Percentiles rank a stretch among this genome's conserved stretches.
Conservation (phyloP, 176 grass and related monocot genomes). For the Paspalum vaginatum region DNA sequence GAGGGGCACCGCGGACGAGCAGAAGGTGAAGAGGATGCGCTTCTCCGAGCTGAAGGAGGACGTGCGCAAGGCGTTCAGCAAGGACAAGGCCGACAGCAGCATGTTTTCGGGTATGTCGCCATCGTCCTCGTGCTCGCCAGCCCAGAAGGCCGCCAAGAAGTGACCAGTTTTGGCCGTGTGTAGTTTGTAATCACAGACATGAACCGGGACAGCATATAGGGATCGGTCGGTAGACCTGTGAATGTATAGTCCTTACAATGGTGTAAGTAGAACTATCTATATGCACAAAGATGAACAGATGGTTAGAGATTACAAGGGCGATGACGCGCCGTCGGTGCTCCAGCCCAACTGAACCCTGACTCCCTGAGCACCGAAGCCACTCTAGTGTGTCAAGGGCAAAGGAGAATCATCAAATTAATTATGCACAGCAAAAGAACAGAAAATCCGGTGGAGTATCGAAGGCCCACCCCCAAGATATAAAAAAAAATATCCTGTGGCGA, state of each 20-base stretch:
- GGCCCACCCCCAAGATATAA: too few relatives aligned
- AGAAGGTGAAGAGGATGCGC: slow-evolving; percentile 71
- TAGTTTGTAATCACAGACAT: background rate
- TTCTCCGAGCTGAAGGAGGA: slow-evolving; percentile 81
- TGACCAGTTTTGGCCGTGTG: slow-evolving; percentile 34
- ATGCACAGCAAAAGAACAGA: too few relatives aligned
- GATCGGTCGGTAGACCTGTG: background rate
- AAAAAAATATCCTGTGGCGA: too few relatives aligned
- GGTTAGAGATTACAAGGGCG: too few relatives aligned
- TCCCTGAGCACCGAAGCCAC: too few relatives aligned
- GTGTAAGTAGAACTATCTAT: slow-evolving; percentile 37
- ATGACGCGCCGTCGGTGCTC: too few relatives aligned
- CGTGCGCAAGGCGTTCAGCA: slow-evolving; percentile 80
- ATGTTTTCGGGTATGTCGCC: slow-evolving; percentile 51
- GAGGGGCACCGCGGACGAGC: slow-evolving; percentile 69
- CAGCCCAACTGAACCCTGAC: too few relatives aligned
- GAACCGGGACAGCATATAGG: slow-evolving; percentile 16
- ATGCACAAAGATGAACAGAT: slow-evolving; percentile 16
- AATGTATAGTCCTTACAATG: slow-evolving; percentile 41
- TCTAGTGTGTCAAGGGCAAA: too few relatives aligned
- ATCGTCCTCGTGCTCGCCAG: slow-evolving; percentile 48
- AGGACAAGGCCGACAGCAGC: slow-evolving; percentile 64
- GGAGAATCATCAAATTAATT: too few relatives aligned
- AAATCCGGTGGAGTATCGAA: too few relatives aligned
- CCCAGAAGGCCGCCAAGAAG: slow-evolving; percentile 31